Evolutionary conservation across 106 monocot genomes (phyloP).

Genomic region (Allium fistulosum): DNA sequence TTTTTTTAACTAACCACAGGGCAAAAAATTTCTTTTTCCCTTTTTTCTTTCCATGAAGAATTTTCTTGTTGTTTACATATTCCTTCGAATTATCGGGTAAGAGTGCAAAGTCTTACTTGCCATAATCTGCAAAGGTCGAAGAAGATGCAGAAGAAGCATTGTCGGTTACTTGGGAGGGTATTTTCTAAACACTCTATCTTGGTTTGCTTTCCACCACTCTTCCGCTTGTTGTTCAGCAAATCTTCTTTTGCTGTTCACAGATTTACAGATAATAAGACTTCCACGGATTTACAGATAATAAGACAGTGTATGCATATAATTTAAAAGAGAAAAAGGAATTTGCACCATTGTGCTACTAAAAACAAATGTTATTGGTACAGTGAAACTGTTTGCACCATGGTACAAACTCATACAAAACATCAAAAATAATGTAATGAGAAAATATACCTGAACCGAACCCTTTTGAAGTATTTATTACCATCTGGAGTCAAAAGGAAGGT

Average conservation of each 20-base stretch:
- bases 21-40: too few species aligned
- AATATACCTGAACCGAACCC: constrained; percentile 74
- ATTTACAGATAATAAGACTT: neutral
- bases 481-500: constrained; percentile 34
- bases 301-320: neutral
- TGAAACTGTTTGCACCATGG: too few species aligned
- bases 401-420: too few species aligned
- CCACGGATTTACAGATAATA: neutral
- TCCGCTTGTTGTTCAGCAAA: constrained; percentile 47
- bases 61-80: too few species aligned
- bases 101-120: too few species aligned
- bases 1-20: too few species aligned
- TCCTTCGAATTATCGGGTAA: too few species aligned
- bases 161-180: constrained; percentile 11
- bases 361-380: too few species aligned
- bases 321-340: neutral
- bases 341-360: too few species aligned
- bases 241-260: constrained; percentile 38
- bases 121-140: neutral
- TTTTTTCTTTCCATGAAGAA: too few species aligned
- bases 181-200: constrained; percentile 42
- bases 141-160: neutral
- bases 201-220: constrained; percentile 69
- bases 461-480: constrained; percentile 63
- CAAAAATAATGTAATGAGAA: too few species aligned